phyloP scores from a whole-genome alignment of 2,329 filamentous ascomycete species.

The Fusarium penzigii region DNA sequence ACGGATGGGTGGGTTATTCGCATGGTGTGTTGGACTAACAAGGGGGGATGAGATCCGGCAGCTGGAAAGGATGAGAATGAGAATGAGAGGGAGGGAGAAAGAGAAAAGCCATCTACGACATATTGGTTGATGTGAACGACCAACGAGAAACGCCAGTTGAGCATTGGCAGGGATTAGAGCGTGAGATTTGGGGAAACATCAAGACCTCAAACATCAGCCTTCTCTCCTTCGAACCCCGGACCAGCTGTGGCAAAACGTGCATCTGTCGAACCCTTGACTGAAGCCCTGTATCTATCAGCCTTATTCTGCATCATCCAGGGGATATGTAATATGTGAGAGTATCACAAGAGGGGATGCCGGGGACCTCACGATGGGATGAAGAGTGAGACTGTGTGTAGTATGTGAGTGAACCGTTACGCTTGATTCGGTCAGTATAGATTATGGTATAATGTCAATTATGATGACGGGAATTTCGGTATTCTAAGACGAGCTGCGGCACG shows the following conservation, averaged over 20 bases:
- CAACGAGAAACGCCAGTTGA: neutral
- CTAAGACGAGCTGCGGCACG: no score
- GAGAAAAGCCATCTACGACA: slow-evolving; percentile 1
- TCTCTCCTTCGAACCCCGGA: slow-evolving; percentile 16
- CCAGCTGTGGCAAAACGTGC: slow-evolving; percentile 29
- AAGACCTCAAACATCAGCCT: no score
- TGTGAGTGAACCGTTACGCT: neutral
- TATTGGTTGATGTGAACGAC: neutral
- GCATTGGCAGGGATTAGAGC: neutral
- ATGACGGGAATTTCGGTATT: no score
- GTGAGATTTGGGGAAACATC: no score
- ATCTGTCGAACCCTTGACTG: slow-evolving; percentile 22
- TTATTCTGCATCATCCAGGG: neutral
- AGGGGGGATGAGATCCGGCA: no score
- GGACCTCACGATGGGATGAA: neutral
- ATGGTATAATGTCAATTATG: no score
- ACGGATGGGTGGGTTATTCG: no score
- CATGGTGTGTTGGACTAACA: no score
- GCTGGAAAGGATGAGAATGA: neutral
- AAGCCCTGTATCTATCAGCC: slow-evolving; percentile 16
- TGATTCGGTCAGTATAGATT: no score
- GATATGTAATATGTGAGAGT: no score
- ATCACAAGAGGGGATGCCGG: no score
- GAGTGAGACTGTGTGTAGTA: neutral
- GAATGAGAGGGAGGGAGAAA: neutral